A percentile compares a stretch with the other conserved stretches of the same genome.
Conservation (phyloP, 1,284 basidiomycete genomes). For the Ustilago nuda region DNA sequence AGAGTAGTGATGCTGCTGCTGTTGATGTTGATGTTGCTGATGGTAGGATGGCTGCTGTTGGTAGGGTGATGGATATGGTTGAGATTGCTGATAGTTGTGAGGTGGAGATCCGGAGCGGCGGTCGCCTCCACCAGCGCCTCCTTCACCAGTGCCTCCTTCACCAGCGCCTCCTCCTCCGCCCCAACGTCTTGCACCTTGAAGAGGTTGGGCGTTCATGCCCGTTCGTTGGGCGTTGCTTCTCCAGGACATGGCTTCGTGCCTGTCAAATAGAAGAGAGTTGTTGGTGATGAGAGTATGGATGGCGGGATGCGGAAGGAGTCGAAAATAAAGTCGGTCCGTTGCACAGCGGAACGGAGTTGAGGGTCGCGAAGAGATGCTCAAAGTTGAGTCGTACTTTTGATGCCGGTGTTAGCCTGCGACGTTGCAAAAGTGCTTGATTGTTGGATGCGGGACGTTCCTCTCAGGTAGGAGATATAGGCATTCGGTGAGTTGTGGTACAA, state of each 20-base stretch:
- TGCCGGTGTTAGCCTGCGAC: background rate
- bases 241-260: slow-evolving; percentile 58
- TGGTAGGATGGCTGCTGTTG: slow-evolving; percentile 14
- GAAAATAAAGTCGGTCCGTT: background rate
- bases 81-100: slow-evolving; percentile 17
- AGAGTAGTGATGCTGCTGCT: slow-evolving; percentile 12
- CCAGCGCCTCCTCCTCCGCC: slow-evolving; percentile 53
- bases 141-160: slow-evolving; percentile 21
- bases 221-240: slow-evolving; percentile 65
- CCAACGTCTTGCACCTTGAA: slow-evolving; percentile 60
- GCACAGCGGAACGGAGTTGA: background rate
- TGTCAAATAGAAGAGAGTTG: background rate
- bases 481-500: background rate
- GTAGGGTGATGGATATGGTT: slow-evolving; percentile 13
- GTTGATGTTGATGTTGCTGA: background rate
- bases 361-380: background rate
- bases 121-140: background rate
- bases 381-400: background rate
- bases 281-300: background rate
- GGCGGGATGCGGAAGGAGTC: background rate
- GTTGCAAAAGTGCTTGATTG: background rate
- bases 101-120: slow-evolving; percentile 16
- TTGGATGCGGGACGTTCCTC: background rate
- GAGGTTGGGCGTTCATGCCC: slow-evolving; percentile 67
- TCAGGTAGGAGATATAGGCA: background rate